Conservation (phyloP, 768 basidiomycete species). For the Megacollybia marginata region DNA sequence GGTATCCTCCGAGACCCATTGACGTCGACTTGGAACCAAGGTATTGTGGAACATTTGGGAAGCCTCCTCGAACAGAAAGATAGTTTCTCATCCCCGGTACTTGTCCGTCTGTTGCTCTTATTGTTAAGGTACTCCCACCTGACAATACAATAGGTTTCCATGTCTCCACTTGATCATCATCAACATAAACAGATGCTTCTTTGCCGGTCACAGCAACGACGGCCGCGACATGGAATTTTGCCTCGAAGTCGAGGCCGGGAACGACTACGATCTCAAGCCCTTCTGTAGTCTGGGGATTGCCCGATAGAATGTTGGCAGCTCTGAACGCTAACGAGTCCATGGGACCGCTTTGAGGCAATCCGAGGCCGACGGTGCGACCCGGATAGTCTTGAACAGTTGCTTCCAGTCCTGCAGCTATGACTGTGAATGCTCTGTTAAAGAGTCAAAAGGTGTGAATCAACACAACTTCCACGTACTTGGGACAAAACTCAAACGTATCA, state of each 20-base stretch:
- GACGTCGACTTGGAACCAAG: slow-evolving; percentile 62
- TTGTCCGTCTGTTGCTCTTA: slow-evolving; percentile 22
- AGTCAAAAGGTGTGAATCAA: neutral
- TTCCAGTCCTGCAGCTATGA: slow-evolving; percentile 48
- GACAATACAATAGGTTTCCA: slow-evolving; percentile 46
- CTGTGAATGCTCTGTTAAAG: slow-evolving; percentile 37
- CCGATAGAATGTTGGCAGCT: slow-evolving; percentile 50
- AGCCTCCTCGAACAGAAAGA: slow-evolving; percentile 50
- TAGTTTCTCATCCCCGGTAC: slow-evolving; percentile 45
- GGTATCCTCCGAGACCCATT: slow-evolving; percentile 54
- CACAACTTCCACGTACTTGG: slow-evolving; percentile 25
- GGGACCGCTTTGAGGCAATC: slow-evolving; percentile 57
- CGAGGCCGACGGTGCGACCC: slow-evolving; percentile 43
- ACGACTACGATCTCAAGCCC: slow-evolving; percentile 47
- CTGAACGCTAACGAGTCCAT: slow-evolving; percentile 55
- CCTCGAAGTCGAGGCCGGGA: slow-evolving; percentile 32
- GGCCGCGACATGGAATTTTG: slow-evolving; percentile 42
- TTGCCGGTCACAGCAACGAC: slow-evolving; percentile 54
- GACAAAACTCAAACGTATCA: slow-evolving; percentile 31
- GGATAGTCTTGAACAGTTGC: slow-evolving; percentile 53
- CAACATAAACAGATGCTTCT: slow-evolving; percentile 30
- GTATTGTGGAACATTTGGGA: slow-evolving; percentile 48
- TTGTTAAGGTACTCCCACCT: slow-evolving; percentile 31
- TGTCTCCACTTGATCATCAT: slow-evolving; percentile 29
- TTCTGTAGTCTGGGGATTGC: slow-evolving; percentile 43